phyloP scores from a whole-genome alignment of 2,329 filamentous ascomycete genomes.

The Sclerotinia minor region DNA sequence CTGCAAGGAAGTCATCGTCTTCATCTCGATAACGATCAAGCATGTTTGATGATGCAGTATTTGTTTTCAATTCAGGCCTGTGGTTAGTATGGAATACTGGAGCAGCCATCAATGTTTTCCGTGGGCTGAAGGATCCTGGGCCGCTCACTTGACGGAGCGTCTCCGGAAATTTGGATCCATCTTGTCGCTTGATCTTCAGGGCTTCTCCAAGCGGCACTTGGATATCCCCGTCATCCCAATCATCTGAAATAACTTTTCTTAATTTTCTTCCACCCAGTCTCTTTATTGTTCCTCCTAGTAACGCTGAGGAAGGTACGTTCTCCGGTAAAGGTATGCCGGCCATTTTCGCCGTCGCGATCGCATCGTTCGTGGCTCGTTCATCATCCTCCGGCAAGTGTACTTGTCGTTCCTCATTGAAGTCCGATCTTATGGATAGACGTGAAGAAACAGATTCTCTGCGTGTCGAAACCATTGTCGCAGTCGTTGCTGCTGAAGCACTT shows the following conservation, averaged over 20 bases:
- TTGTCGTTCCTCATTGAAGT: constrained; percentile 71
- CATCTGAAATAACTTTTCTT: constrained; percentile 73
- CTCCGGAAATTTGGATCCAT: constrained; percentile 64
- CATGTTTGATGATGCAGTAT: constrained; percentile 46
- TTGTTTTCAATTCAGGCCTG: constrained; percentile 34
- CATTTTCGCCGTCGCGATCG: constrained; percentile 81
- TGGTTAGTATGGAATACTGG: constrained; percentile 38
- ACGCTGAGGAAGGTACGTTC: constrained; percentile 82
- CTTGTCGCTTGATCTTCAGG: constrained; percentile 65
- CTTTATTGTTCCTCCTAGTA: constrained; percentile 92
- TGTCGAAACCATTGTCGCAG: constrained; percentile 47
- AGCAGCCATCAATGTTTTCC: constrained; percentile 45
- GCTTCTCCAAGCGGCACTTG: constrained; percentile 62
- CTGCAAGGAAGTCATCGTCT: constrained; percentile 63
- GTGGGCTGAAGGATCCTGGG: constrained; percentile 54
- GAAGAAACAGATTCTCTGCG: constrained; percentile 72
- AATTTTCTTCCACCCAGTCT: constrained; percentile 75
- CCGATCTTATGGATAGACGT: constrained; percentile 25
- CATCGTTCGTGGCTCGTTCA: constrained; percentile 77
- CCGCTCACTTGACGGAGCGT: constrained; percentile 61
- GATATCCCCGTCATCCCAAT: constrained; percentile 77
- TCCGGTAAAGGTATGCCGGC: constrained; percentile 89
- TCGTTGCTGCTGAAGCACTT: constrained; percentile 48
- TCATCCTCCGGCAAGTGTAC: constrained; percentile 83
- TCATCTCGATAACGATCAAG: constrained; percentile 65